These are phyloP conservation scores for Phlebiopsis flavidoalba DNA, from an alignment of 768 basidiomycete species.

Conservation along the genomic window DNA sequence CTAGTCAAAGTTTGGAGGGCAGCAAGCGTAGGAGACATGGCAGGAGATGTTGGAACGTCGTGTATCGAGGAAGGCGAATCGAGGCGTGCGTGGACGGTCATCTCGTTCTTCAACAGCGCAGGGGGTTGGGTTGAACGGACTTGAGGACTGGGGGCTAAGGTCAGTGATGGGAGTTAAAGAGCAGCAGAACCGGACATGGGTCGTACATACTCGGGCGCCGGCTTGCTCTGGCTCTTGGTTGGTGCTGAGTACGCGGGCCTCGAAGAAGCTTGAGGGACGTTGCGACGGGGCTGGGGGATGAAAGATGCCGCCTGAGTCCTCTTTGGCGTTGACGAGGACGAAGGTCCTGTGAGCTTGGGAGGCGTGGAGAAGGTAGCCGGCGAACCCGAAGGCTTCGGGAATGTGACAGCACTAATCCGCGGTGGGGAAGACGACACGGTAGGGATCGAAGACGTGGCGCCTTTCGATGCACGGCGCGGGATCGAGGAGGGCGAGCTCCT, in stretches of 20 bases:
- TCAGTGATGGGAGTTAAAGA: not conserved
- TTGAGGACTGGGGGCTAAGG: not conserved
- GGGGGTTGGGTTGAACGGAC: not conserved
- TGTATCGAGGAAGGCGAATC: conserved; percentile 16
- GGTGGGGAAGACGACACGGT: conserved; percentile 27
- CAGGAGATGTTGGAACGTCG: conserved; percentile 35
- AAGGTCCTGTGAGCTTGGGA: conserved; percentile 57
- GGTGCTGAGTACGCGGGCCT: conserved; percentile 13
- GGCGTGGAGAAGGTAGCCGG: conserved; percentile 34
- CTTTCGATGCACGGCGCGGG: conserved; percentile 38
- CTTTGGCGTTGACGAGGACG: conserved; percentile 38
- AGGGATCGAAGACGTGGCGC: conserved; percentile 25
- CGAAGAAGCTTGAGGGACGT: conserved; percentile 9
- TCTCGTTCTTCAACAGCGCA: not conserved
- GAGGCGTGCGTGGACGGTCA: not conserved
- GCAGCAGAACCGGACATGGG: conserved; percentile 4
- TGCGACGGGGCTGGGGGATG: conserved; percentile 24
- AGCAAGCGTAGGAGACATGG: conserved; percentile 48
- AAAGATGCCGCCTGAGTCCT: conserved; percentile 29
- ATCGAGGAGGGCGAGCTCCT: conserved; percentile 44
- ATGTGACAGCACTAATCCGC: conserved; percentile 25
- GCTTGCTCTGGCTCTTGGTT: conserved; percentile 19
- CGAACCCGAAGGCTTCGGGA: conserved; percentile 18
- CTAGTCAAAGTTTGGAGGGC: conserved; percentile 58
- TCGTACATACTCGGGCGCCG: conserved; percentile 22